phyloP scores from a whole-genome alignment of 2,329 filamentous ascomycete genomes.

The Zymoseptoria brevis region DNA sequence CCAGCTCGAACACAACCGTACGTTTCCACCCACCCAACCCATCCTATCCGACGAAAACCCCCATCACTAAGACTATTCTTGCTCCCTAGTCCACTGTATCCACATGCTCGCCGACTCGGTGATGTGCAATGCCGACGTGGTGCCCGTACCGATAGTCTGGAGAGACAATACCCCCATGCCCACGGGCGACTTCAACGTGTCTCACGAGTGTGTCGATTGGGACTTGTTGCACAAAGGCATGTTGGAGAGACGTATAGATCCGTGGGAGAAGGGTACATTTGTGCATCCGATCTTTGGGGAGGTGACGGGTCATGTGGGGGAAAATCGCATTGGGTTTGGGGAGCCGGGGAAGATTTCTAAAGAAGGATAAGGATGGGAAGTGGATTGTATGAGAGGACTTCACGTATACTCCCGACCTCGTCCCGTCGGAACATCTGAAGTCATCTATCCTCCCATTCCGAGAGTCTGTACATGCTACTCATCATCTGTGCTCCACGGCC shows the following conservation, averaged over 20 bases:
- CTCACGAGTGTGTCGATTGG: not conserved
- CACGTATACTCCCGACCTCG: no score
- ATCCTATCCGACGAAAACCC: no score
- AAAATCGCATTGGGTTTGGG: not conserved
- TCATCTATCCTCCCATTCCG: no score
- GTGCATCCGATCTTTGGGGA: not conserved
- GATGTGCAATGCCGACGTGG: conserved; percentile 2
- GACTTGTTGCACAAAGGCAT: not conserved
- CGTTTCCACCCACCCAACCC: not conserved
- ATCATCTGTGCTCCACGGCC: no score
- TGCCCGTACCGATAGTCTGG: not conserved
- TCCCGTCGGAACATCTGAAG: no score
- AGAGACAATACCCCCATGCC: not conserved
- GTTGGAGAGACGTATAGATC: not conserved
- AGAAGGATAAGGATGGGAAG: not conserved
- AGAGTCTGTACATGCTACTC: no score
- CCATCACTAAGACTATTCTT: no score
- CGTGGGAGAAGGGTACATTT: not conserved
- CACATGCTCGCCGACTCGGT: conserved; percentile 1
- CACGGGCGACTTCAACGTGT: not conserved
- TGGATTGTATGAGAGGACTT: not conserved
- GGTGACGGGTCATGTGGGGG: not conserved
- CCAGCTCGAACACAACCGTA: conserved; percentile 3
- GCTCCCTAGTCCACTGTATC: not conserved
- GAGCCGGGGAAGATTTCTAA: not conserved